Evolutionary conservation across 2,329 filamentous ascomycete genomes (phyloP).

Genomic region (Clonostachys solani): DNA sequence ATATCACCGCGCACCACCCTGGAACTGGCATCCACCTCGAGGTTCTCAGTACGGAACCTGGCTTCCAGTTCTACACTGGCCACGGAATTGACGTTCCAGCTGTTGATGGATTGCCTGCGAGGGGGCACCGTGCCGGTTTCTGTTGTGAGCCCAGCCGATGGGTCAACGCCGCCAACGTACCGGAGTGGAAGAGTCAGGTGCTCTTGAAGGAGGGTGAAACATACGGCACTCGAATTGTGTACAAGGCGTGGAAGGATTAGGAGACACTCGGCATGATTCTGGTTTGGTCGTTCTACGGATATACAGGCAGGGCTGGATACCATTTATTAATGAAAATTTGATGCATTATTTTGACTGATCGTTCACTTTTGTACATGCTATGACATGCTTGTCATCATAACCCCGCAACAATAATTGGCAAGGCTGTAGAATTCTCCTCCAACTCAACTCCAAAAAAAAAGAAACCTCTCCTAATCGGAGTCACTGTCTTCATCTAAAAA

Average conservation of each 20-base stretch:
- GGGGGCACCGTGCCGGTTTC: constrained; percentile 70
- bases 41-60: constrained; percentile 86
- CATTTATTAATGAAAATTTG: not conserved
- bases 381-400: too few relatives aligned
- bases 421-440: too few relatives aligned
- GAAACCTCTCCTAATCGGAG: constrained; percentile 37
- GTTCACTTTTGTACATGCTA: too few relatives aligned
- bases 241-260: constrained; percentile 76
- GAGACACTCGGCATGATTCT: not conserved
- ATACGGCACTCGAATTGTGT: constrained; percentile 79
- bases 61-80: constrained; percentile 96
- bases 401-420: too few relatives aligned
- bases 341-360: too few relatives aligned
- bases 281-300: too few relatives aligned
- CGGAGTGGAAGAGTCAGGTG: constrained; percentile 75
- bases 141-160: constrained; percentile 91
- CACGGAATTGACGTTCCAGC: constrained; percentile 76
- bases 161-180: constrained; percentile 81
- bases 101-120: constrained; percentile 56
- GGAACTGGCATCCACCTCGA: constrained; percentile 75
- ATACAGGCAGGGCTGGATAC: too few relatives aligned
- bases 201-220: constrained; percentile 79
- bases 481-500: constrained; percentile 70
- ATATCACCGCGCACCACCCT: constrained; percentile 72
- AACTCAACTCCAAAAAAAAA: not conserved